These are phyloP conservation scores for Pulveroboletus sp. DNA, from an alignment of 1,284 basidiomycete genomes.

Conservation along the genomic window DNA sequence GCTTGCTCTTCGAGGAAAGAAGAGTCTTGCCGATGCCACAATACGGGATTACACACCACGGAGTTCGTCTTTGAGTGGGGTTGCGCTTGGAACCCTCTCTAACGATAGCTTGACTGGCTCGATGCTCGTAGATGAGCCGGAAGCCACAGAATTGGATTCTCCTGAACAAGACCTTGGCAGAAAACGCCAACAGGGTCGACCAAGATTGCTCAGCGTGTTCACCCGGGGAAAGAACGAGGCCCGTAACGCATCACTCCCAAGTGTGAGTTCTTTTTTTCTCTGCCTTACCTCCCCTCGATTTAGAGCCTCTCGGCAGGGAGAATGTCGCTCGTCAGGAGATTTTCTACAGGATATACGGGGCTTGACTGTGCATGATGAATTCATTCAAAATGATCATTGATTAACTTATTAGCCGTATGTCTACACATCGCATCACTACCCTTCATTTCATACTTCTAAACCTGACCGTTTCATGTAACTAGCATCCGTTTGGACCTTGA, in stretches of 20 bases:
- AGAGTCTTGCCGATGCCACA: slow-evolving; percentile 12
- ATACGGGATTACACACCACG: slow-evolving; percentile 15
- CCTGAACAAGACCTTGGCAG: slow-evolving; percentile 7
- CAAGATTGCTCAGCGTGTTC: slow-evolving; percentile 32
- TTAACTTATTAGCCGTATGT: slow-evolving; percentile 7
- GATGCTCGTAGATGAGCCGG: slow-evolving; percentile 29
- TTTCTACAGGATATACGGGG: background rate
- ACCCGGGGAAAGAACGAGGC: slow-evolving; percentile 26
- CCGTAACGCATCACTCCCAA: background rate
- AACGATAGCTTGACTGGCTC: slow-evolving; percentile 15
- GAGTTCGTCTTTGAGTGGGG: slow-evolving; percentile 27
- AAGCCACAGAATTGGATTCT: slow-evolving; percentile 7
- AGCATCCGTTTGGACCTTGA: background rate
- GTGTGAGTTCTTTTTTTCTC: slow-evolving; percentile 20
- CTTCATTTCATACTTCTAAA: background rate
- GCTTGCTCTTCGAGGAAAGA: slow-evolving; percentile 25
- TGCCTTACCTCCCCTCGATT: background rate
- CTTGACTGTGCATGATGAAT: slow-evolving; percentile 9
- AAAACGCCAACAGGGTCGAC: slow-evolving; percentile 24
- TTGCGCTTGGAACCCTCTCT: background rate
- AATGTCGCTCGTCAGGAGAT: slow-evolving; percentile 10
- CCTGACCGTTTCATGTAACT: background rate
- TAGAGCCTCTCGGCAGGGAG: slow-evolving; percentile 3
- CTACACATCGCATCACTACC: slow-evolving; percentile 7
- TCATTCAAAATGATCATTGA: slow-evolving; percentile 8